Conservation (phyloP, 2,329 filamentous ascomycete genomes). For the Ophiostoma ips region DNA sequence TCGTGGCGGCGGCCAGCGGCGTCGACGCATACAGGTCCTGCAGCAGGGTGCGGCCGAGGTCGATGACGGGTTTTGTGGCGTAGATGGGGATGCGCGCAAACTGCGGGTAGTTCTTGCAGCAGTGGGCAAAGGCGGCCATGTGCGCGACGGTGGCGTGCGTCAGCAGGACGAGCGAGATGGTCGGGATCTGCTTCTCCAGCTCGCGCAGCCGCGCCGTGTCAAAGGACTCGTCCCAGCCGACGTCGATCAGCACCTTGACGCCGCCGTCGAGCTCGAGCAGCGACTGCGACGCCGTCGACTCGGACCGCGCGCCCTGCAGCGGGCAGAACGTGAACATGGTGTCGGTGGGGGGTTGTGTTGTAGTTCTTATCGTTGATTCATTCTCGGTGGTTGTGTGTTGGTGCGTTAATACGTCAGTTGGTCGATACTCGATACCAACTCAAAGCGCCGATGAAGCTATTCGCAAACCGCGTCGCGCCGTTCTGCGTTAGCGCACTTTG, state of each 20-base stretch:
- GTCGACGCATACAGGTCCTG: slow-evolving; percentile 89
- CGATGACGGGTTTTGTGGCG: slow-evolving; percentile 84
- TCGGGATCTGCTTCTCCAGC: slow-evolving; percentile 84
- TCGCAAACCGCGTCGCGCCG: slow-evolving; percentile 9
- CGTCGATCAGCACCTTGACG: slow-evolving; percentile 85
- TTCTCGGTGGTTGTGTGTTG: background rate
- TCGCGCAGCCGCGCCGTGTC: slow-evolving; percentile 69
- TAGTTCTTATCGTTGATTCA: background rate
- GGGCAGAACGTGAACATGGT: slow-evolving; percentile 92
- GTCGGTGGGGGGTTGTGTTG: background rate
- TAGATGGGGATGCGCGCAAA: slow-evolving; percentile 91
- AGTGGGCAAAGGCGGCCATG: slow-evolving; percentile 86
- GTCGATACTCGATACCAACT: no score
- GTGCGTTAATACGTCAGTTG: no score
- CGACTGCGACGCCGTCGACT: slow-evolving; percentile 82
- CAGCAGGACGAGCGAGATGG: slow-evolving; percentile 81
- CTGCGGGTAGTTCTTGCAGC: slow-evolving; percentile 87
- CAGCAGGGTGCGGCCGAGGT: slow-evolving; percentile 76
- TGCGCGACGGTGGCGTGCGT: slow-evolving; percentile 89
- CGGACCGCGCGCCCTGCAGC: slow-evolving; percentile 78
- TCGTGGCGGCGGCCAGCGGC: slow-evolving; percentile 72
- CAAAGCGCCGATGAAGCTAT: no score
- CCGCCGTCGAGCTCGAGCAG: slow-evolving; percentile 92
- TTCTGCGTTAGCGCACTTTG: slow-evolving; percentile 6
- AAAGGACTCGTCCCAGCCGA: slow-evolving; percentile 92